Evolutionary conservation across 441 rosid species (phyloP), one percentile per base, ranked within the genome.

Genomic region (Syzygium syzygioides): DNA sequence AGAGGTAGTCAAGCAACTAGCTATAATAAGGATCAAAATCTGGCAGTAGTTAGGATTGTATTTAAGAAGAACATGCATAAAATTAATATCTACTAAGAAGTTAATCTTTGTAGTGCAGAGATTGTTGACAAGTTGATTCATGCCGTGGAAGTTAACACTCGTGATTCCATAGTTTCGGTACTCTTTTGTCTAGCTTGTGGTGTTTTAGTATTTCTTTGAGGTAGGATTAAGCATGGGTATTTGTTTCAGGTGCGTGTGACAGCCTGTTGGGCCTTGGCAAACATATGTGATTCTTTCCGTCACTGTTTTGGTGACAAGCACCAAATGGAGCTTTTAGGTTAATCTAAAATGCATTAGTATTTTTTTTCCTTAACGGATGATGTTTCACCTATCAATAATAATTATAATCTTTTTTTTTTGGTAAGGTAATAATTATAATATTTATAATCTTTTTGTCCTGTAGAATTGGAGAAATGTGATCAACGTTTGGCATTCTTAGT

Each of bases 231-330:
- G 80, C 80, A 66, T 89, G 48, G 28, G 85, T 87, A 66, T 86
- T 88, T 89, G 86, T 89, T 91, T 64, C 93, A 98, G 98, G 98
- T 98, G 91, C 95, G 98, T 55, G 94, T 98, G 90, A 94, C 98
- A 86, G 96, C 98, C 86, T 98, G 98, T 50, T 98, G 99, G 99
- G 98, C 99, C 86, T 91, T 96, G 95, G 99, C 99, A 88, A 96
- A 96, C 93, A 90, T 96, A 90, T 95, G 99, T 85, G 98, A 96
- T 90, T 94, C 98, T 87, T 89, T 98, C 86, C 94, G 93, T 84
- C 95, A 91, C 91, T 95, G 90, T 90, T 87, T 93, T 25, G 89
- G 92, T 90, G 94, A 93, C 89, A 87, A 91, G 87, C 91, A 93
- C 55, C 91, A 89, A 84, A 92, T 90, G 91, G 87, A 89, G 64